Evolutionary conservation across 2,329 filamentous ascomycete species (phyloP).

Genomic region (Neurospora crassa): DNA sequence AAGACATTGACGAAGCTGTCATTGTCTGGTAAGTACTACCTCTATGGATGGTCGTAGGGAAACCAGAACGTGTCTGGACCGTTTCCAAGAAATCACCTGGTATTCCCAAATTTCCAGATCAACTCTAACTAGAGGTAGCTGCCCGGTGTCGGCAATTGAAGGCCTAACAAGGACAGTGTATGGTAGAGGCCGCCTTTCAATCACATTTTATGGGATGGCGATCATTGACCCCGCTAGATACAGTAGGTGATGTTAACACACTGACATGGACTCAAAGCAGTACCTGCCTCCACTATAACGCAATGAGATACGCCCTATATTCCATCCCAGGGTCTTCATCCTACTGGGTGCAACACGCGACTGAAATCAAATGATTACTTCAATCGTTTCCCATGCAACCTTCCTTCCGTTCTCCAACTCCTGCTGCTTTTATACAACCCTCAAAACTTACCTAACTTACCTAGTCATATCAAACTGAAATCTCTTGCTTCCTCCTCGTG

Average conservation of each 20-base stretch:
- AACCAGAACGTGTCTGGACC: neutral
- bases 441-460: neutral
- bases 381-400: neutral
- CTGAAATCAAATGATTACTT: neutral
- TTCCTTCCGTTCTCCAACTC: neutral
- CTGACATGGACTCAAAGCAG: neutral
- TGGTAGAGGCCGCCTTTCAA: neutral
- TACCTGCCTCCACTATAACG: neutral
- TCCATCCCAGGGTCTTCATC: neutral
- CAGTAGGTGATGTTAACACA: neutral
- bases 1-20: neutral
- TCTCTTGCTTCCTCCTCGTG: neutral
- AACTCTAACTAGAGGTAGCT: no score
- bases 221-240: slow-evolving; percentile 8
- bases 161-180: slow-evolving; percentile 1
- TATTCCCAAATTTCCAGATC: neutral
- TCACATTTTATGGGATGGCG: slow-evolving; percentile 9
- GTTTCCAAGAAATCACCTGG: neutral
- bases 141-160: neutral
- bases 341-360: neutral
- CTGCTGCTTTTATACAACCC: neutral
- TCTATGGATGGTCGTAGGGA: neutral
- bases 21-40: neutral
- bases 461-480: neutral
- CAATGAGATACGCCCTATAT: neutral